Conservation (phyloP, 768 basidiomycete species). For the Leccinum arenicola region DNA sequence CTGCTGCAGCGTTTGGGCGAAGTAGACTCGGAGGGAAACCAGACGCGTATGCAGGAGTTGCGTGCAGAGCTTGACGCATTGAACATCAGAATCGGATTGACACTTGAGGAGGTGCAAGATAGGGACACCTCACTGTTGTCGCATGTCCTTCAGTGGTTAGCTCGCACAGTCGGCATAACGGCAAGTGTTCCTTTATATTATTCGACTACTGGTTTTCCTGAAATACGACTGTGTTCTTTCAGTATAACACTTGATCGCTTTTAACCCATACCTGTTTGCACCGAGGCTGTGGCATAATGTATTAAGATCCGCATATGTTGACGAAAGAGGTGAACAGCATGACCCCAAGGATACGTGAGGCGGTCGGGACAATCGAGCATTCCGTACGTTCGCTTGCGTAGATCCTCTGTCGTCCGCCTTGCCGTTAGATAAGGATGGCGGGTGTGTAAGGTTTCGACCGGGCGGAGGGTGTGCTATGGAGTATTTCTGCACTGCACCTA, state of each 20-base stretch:
- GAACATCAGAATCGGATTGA: neutral
- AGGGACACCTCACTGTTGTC: neutral
- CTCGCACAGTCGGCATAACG: neutral
- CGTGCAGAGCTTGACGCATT: conserved; percentile 1
- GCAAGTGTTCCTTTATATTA: neutral
- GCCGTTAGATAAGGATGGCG: neutral
- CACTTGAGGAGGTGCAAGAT: conserved; percentile 3
- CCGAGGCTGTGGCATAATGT: neutral
- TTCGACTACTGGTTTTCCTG: neutral
- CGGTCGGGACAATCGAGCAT: neutral
- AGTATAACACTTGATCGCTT: neutral
- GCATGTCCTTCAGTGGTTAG: conserved; percentile 7
- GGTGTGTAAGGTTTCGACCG: neutral
- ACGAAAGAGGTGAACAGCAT: neutral
- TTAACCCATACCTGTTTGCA: neutral
- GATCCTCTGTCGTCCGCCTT: neutral
- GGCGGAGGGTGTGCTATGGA: too few relatives aligned
- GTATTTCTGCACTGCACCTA: too few relatives aligned
- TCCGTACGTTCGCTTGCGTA: neutral
- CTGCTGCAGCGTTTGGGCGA: conserved; percentile 1
- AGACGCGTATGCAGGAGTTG: neutral
- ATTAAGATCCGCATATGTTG: neutral
- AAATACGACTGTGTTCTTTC: neutral
- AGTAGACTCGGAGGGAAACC: neutral
- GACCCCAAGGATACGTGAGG: neutral